Percentiles rank a stretch among this genome's conserved stretches.
Evolutionary conservation across 495 filamentous ascomycete species (phyloP).

Genomic region (Hypomontagnella submonticulosa): DNA sequence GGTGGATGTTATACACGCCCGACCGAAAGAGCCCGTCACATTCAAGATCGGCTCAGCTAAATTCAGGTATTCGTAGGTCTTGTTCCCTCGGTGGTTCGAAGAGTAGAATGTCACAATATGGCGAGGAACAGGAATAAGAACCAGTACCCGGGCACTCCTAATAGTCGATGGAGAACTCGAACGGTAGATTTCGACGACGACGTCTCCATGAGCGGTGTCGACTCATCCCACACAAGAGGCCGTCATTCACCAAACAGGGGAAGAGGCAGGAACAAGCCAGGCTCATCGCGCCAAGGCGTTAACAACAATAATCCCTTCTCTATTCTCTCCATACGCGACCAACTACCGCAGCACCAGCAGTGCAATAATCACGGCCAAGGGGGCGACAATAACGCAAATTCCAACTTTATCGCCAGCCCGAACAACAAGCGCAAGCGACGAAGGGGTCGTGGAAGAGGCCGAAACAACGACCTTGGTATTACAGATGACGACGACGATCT

Average conservation of each 20-base stretch:
- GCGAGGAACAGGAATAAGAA: constrained; percentile 18
- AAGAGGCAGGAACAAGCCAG: constrained; percentile 9
- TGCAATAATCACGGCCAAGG: neutral
- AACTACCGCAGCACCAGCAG: neutral
- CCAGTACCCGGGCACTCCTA: neutral
- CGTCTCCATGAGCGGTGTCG: constrained; percentile 28
- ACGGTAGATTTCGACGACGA: constrained; percentile 36
- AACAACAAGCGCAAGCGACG: constrained; percentile 10
- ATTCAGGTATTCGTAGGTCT: neutral
- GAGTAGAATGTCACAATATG: constrained; percentile 1
- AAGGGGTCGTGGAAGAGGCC: neutral
- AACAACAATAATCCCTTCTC: neutral
- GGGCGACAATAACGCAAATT: constrained; percentile 1
- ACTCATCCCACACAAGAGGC: neutral
- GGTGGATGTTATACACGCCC: neutral
- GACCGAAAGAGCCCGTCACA: neutral
- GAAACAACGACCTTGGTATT: neutral
- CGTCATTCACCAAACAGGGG: constrained; percentile 4
- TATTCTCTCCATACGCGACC: neutral
- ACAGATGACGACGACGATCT: neutral
- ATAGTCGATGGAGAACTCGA: constrained; percentile 10
- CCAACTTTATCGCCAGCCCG: neutral
- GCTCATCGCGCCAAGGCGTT: neutral
- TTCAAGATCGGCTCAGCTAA: constrained; percentile 1
- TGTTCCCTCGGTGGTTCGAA: too few species aligned